These are phyloP conservation scores for Cladophialophora chaetospira DNA, from an alignment of 2,329 filamentous ascomycete genomes.

Conservation along the genomic window DNA sequence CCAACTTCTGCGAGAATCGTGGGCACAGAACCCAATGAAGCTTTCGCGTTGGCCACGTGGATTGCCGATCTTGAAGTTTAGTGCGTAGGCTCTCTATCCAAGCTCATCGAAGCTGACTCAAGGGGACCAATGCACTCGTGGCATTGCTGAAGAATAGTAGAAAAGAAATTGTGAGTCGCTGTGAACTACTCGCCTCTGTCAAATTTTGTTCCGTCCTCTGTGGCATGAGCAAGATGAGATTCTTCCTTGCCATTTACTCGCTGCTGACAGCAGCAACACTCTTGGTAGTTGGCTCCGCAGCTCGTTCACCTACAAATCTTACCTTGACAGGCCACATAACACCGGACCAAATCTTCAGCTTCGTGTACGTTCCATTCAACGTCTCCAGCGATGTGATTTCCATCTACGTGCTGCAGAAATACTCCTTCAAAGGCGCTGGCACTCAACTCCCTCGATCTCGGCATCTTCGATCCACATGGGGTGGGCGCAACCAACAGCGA, in stretches of 20 bases:
- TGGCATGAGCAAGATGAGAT: too few species aligned
- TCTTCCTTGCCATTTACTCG: background rate
- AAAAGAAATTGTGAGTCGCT: too few species aligned
- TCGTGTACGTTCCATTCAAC: slow-evolving; percentile 32
- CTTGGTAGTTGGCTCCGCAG: background rate
- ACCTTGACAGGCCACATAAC: slow-evolving; percentile 31
- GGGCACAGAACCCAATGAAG: too few species aligned
- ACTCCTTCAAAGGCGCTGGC: slow-evolving; percentile 25
- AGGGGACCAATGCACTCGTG: background rate
- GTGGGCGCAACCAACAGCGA: slow-evolving; percentile 41
- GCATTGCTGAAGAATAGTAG: background rate
- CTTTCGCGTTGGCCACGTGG: background rate
- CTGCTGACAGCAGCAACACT: background rate
- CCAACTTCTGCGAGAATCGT: too few species aligned
- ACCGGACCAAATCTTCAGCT: slow-evolving; percentile 29
- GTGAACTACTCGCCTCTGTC: too few species aligned
- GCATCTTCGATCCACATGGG: slow-evolving; percentile 31
- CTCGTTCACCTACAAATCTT: background rate
- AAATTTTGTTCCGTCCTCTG: too few species aligned
- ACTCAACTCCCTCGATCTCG: slow-evolving; percentile 33
- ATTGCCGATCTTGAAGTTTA: background rate
- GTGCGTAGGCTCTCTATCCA: background rate
- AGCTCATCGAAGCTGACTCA: background rate
- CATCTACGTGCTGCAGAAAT: slow-evolving; percentile 31
- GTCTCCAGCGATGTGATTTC: slow-evolving; percentile 29